phyloP scores from a whole-genome alignment of 73 alveolate species.

The Tetrahymena thermophila region DNA sequence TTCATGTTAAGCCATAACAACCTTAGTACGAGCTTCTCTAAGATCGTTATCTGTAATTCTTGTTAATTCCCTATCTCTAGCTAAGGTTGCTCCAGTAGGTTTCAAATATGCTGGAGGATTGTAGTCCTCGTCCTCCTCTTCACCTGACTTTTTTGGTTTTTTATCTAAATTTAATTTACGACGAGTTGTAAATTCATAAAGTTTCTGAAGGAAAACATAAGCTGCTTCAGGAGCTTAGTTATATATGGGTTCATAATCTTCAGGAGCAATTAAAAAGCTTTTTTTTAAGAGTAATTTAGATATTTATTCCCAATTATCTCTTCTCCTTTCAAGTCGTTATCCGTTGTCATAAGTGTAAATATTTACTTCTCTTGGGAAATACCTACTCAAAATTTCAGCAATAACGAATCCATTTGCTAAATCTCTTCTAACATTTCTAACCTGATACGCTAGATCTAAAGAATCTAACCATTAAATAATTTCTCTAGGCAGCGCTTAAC shows the following conservation, averaged over 20 bases:
- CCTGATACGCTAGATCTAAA: slow-evolving; percentile 38
- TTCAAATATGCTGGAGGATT: slow-evolving; percentile 37
- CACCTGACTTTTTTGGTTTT: slow-evolving; percentile 7
- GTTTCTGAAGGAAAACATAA: slow-evolving; percentile 4
- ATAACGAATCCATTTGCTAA: slow-evolving; percentile 44
- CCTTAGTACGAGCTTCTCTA: slow-evolving; percentile 13
- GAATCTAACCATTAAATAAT: slow-evolving; percentile 40
- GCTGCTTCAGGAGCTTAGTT: slow-evolving; percentile 46
- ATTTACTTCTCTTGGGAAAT: slow-evolving; percentile 34
- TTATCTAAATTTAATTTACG: slow-evolving; percentile 24
- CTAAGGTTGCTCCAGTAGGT: slow-evolving; percentile 28
- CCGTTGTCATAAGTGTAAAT: slow-evolving; percentile 32
- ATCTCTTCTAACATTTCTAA: slow-evolving; percentile 42
- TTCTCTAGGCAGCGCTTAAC: slow-evolving; percentile 36
- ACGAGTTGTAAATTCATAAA: slow-evolving; percentile 21
- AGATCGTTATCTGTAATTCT: slow-evolving; percentile 33
- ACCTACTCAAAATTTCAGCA: slow-evolving; percentile 34
- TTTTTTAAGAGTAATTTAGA: slow-evolving; percentile 27
- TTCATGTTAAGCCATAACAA: slow-evolving; percentile 16
- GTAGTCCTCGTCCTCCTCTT: slow-evolving; percentile 1
- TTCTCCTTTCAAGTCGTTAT: slow-evolving; percentile 11
- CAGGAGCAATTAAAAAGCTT: slow-evolving; percentile 3
- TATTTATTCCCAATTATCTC: slow-evolving; percentile 43
- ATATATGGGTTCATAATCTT: slow-evolving; percentile 43
- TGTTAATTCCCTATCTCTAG: slow-evolving; percentile 34